Conservation (phyloP, 2,329 filamentous ascomycete genomes). For the Cylindrodendrum hubeiense region DNA sequence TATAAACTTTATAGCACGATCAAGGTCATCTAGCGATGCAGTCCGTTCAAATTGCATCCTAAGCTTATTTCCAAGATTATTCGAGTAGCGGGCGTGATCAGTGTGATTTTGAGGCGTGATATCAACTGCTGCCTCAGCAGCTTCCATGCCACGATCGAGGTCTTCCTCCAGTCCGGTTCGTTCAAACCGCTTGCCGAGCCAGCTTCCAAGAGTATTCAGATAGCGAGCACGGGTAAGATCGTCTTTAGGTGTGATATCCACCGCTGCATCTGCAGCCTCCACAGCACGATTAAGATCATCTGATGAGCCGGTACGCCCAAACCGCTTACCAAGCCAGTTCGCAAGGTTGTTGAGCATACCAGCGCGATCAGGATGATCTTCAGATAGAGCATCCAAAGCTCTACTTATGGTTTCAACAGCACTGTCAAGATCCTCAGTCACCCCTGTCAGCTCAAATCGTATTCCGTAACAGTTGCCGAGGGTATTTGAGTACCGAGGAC, state of each 20-base stretch:
- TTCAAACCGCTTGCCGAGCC: not conserved
- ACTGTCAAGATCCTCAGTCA: conserved; percentile 1
- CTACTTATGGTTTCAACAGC: not conserved
- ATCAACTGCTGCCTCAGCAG: not conserved
- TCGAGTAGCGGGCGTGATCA: not conserved
- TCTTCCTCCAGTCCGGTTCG: not conserved
- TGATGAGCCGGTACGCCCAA: not conserved
- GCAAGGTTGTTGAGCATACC: not conserved
- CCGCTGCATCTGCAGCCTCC: not conserved
- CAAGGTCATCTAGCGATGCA: not conserved
- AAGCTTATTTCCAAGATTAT: not conserved
- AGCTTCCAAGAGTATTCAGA: not conserved
- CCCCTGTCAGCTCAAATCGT: not conserved
- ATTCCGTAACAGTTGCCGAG: not conserved
- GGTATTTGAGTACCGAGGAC: not conserved
- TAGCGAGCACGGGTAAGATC: not conserved
- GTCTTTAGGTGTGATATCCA: not conserved
- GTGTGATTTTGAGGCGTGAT: not conserved
- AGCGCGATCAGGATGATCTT: not conserved
- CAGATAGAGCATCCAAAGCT: not conserved
- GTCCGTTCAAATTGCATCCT: not conserved
- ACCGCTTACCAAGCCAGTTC: not conserved
- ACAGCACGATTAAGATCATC: not conserved
- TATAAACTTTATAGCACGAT: not conserved
- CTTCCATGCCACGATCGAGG: not conserved